These are phyloP conservation scores for Mortierella sp. DNA, from an alignment of 371 early-diverging fungal genomes.

Conservation along the genomic window DNA sequence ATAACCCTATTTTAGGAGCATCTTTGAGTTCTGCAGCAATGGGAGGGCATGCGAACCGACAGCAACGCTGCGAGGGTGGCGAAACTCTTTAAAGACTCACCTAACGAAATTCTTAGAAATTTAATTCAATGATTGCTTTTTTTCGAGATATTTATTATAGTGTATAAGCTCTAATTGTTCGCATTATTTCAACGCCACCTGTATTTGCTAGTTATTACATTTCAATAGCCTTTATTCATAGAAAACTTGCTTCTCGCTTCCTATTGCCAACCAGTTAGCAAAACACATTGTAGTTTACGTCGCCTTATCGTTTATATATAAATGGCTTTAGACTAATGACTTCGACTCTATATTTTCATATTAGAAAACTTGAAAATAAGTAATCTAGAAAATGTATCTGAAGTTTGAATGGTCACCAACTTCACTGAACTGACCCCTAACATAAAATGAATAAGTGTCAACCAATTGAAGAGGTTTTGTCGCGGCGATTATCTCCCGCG, in stretches of 20 bases:
- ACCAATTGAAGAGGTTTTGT: slow-evolving; percentile 19
- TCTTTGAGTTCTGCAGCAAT: background rate
- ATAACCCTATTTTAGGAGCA: background rate
- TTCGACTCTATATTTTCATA: too few relatives aligned
- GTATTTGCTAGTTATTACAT: background rate
- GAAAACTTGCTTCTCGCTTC: slow-evolving; percentile 1
- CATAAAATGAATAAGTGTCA: slow-evolving; percentile 32
- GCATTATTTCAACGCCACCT: background rate
- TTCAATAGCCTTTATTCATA: background rate
- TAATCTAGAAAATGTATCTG: slow-evolving; percentile 19
- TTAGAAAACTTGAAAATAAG: too few relatives aligned
- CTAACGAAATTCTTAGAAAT: background rate
- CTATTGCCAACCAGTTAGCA: too few relatives aligned
- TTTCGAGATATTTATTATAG: background rate
- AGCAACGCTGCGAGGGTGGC: slow-evolving; percentile 3
- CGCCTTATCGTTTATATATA: too few relatives aligned
- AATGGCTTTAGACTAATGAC: too few relatives aligned
- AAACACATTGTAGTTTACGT: too few relatives aligned
- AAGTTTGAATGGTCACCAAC: slow-evolving; percentile 36
- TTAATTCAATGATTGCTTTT: background rate
- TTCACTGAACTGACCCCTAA: slow-evolving; percentile 37
- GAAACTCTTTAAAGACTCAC: background rate
- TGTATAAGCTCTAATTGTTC: background rate
- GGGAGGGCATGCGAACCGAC: background rate
- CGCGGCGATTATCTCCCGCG: slow-evolving; percentile 29